Evolutionary conservation across 2,329 filamentous ascomycete genomes (phyloP).

Genomic region (Sordariomycetes sp.): DNA sequence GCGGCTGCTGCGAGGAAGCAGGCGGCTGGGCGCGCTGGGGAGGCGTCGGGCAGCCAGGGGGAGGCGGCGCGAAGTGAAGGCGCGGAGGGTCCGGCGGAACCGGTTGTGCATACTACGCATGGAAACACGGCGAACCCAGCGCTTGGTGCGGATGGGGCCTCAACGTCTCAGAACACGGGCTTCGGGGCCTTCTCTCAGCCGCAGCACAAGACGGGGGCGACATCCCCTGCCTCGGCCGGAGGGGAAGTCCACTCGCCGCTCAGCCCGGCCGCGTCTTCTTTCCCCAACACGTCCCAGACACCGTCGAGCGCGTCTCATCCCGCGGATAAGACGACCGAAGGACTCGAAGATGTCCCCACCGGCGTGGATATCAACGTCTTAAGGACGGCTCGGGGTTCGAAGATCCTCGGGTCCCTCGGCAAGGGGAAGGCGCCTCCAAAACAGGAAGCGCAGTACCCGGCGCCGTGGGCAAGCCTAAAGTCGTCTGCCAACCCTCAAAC

Average conservation of each 20-base stretch:
- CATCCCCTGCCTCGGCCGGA: background rate
- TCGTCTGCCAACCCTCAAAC: background rate
- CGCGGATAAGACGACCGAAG: background rate
- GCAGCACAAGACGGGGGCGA: constrained; percentile 1
- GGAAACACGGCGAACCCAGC: background rate
- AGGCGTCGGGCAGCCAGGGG: background rate
- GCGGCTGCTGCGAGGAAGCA: constrained; percentile 18
- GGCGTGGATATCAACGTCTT: constrained; percentile 25
- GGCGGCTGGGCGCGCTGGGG: background rate
- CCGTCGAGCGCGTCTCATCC: background rate
- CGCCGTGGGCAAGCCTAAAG: background rate
- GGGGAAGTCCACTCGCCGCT: background rate
- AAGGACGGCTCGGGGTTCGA: constrained; percentile 20
- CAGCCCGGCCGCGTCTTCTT: background rate
- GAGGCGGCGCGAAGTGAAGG: background rate
- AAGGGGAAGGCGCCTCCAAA: constrained; percentile 11
- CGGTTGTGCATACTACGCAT: background rate
- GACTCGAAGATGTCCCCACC: constrained; percentile 17
- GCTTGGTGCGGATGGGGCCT: background rate
- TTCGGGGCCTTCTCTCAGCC: constrained; percentile 3
- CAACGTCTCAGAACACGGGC: background rate
- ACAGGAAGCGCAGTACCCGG: constrained; percentile 4
- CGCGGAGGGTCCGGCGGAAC: background rate
- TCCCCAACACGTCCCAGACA: background rate
- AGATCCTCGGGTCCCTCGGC: constrained; percentile 24